A percentile compares a stretch with the other conserved stretches of the same genome.
Evolutionary conservation across 2,329 filamentous ascomycete species (phyloP).

Genomic region (Aureobasidium sp.): DNA sequence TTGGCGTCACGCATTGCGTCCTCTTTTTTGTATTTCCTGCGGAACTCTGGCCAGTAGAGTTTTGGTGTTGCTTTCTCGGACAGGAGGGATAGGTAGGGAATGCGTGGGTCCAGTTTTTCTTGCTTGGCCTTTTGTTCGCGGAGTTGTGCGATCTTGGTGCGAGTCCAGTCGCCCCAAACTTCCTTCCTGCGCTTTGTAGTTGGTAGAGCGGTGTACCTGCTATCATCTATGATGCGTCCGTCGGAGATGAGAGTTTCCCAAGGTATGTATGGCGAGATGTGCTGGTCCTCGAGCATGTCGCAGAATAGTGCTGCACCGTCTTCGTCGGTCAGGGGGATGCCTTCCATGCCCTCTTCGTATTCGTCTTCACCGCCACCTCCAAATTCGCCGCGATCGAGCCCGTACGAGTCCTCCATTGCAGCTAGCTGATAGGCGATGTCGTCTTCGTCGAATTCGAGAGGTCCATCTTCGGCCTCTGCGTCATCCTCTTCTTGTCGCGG

Average conservation of each 20-base stretch:
- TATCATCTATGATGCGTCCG: slow-evolving; percentile 64
- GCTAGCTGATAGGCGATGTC: slow-evolving; percentile 90
- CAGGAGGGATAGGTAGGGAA: slow-evolving; percentile 76
- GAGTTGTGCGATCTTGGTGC: slow-evolving; percentile 64
- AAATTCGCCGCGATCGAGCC: slow-evolving; percentile 69
- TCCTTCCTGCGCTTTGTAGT: slow-evolving; percentile 78
- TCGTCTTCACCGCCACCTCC: slow-evolving; percentile 51
- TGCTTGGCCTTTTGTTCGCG: slow-evolving; percentile 67
- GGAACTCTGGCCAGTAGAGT: slow-evolving; percentile 96
- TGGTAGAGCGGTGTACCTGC: slow-evolving; percentile 73
- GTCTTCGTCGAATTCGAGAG: slow-evolving; percentile 81
- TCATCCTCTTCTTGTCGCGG: slow-evolving; percentile 39
- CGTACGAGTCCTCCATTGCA: slow-evolving; percentile 81
- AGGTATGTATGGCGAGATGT: slow-evolving; percentile 77
- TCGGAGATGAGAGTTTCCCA: slow-evolving; percentile 83
- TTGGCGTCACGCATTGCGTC: slow-evolving; percentile 66
- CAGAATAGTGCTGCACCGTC: slow-evolving; percentile 75
- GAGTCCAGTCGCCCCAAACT: slow-evolving; percentile 77
- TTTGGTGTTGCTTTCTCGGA: slow-evolving; percentile 79
- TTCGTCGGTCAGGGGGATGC: slow-evolving; percentile 61
- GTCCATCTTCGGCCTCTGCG: slow-evolving; percentile 37
- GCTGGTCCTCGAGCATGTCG: slow-evolving; percentile 75
- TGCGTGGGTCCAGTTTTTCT: slow-evolving; percentile 73
- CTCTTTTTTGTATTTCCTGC: slow-evolving; percentile 80
- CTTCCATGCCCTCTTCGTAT: slow-evolving; percentile 67